A percentile compares a stretch with the other conserved stretches of the same genome.
These are phyloP conservation scores for Aureobasidium sp. DNA, from an alignment of 2,329 filamentous ascomycete genomes.

Conservation along the genomic window DNA sequence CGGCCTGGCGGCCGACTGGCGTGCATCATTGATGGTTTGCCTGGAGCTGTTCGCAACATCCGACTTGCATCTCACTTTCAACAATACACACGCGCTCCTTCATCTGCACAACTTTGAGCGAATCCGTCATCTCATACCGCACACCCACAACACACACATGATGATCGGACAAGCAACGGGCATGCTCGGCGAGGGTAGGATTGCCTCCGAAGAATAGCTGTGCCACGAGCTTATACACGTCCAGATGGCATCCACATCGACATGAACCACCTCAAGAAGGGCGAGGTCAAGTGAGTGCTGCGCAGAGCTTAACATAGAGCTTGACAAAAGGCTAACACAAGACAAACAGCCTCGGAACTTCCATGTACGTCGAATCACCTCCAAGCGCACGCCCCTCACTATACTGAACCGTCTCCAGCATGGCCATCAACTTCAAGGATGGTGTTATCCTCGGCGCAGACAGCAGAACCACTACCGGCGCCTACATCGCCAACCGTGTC, in stretches of 20 bases:
- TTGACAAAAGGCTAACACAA: slow-evolving; percentile 20
- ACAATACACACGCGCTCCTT: not conserved
- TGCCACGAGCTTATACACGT: slow-evolving; percentile 14
- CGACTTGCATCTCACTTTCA: slow-evolving; percentile 5
- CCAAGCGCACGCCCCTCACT: slow-evolving; percentile 16
- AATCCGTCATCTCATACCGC: not conserved
- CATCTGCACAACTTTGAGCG: not conserved
- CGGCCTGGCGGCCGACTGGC: not conserved
- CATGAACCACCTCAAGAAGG: slow-evolving; percentile 97
- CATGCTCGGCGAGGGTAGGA: slow-evolving; percentile 34
- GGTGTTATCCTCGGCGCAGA: slow-evolving; percentile 97
- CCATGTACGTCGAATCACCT: slow-evolving; percentile 59
- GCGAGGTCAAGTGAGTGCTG: slow-evolving; percentile 88
- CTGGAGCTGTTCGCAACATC: slow-evolving; percentile 9
- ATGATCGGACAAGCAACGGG: slow-evolving; percentile 31
- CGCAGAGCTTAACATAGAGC: not conserved
- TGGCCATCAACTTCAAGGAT: slow-evolving; percentile 98
- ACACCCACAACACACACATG: slow-evolving; percentile 14
- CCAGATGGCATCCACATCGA: slow-evolving; percentile 98
- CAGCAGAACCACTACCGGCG: slow-evolving; percentile 91
- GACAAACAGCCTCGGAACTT: slow-evolving; percentile 73
- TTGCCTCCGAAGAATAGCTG: slow-evolving; percentile 5
- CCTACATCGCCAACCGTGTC: slow-evolving; percentile 98
- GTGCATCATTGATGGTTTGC: slow-evolving; percentile 8
- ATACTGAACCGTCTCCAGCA: slow-evolving; percentile 47